Conservation (phyloP, 2,329 filamentous ascomycete species). For the Aspergillus sclerotialis region DNA sequence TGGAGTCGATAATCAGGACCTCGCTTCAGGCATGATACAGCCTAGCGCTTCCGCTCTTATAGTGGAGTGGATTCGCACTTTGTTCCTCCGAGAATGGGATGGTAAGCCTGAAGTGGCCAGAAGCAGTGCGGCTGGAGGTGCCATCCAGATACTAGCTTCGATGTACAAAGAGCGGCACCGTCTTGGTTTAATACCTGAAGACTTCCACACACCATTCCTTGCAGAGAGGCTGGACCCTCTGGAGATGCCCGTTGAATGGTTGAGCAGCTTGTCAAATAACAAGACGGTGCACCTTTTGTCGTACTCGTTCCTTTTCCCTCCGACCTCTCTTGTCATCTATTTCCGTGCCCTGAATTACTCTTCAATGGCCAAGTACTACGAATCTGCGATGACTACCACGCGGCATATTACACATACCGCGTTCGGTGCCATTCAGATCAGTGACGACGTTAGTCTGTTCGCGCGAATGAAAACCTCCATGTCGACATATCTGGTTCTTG, state of each 20-base stretch:
- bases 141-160: slow-evolving; percentile 64
- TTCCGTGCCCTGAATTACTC: slow-evolving; percentile 86
- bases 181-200: slow-evolving; percentile 58
- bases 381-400: slow-evolving; percentile 52
- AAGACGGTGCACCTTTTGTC: slow-evolving; percentile 69
- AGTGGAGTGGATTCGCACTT: slow-evolving; percentile 48
- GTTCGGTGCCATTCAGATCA: slow-evolving; percentile 35
- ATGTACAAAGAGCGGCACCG: slow-evolving; percentile 66
- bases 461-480: slow-evolving; percentile 60
- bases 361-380: slow-evolving; percentile 73
- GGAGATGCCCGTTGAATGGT: slow-evolving; percentile 67
- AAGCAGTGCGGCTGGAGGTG: slow-evolving; percentile 67
- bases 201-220: slow-evolving; percentile 70
- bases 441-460: slow-evolving; percentile 56
- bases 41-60: slow-evolving; percentile 26
- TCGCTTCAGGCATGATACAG: slow-evolving; percentile 3
- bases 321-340: slow-evolving; percentile 66
- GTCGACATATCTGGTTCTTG: slow-evolving; percentile 63
- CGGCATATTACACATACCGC: slow-evolving; percentile 41
- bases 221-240: slow-evolving; percentile 68
- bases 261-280: slow-evolving; percentile 53
- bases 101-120: slow-evolving; percentile 63
- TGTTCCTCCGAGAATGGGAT: slow-evolving; percentile 76
- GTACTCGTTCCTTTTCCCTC: slow-evolving; percentile 72
- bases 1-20: slow-evolving; percentile 2